Evolutionary conservation across 2,329 filamentous ascomycete species (phyloP), one percentile per base, ranked within the genome.

Genomic region (Pochonia chlamydosporia): DNA sequence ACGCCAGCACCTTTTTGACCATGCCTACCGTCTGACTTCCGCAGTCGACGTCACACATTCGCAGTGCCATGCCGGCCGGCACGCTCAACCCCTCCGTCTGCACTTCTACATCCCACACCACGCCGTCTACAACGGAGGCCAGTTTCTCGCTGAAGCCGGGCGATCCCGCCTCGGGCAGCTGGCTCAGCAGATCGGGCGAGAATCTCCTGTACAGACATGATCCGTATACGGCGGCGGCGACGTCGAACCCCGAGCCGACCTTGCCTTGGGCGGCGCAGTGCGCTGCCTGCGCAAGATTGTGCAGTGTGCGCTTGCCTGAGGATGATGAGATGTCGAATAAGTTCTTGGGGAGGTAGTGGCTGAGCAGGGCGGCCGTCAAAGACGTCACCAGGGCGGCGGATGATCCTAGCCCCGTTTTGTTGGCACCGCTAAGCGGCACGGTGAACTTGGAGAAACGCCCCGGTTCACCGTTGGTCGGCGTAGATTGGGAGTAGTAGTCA

Each of bases 261-360:
- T 99, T 99, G 21, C 93, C 93, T 70, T 99, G 93, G 0, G 93
- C 93, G 1, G 92, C 89, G 63, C 92, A 96, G 70, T 99, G 93
- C 4, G 89, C 85, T 1, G 88, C 87, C 72, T 99, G 93, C 0
- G 92, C 86, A 43, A 99, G 82, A 67, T 97, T 97, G 72, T 99
- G 93, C 46, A 96, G 76, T 43, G 78, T 78, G 24, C 73, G 71
- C 54, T 75, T 75, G 43, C 82, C 80, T 1, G 67, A 54, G 1
- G 74, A 68, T 40, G 75, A 73, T 41, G 66, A 39, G 45, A 90
- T 60, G 66, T 84, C 73, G 62, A 88, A 86, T 11, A 68, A 57
- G 13, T 65, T 54, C 2, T 47, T 54, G 3, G 82, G 78, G 18
- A 91, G 75, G 70, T 91, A 91, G 69, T 91, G 83, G n/a, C 74